A percentile compares a stretch with the other conserved stretches of the same genome.
These are phyloP conservation scores for Apostasia ramifera DNA, from an alignment of 106 monocot genomes.

Conservation along the genomic window DNA sequence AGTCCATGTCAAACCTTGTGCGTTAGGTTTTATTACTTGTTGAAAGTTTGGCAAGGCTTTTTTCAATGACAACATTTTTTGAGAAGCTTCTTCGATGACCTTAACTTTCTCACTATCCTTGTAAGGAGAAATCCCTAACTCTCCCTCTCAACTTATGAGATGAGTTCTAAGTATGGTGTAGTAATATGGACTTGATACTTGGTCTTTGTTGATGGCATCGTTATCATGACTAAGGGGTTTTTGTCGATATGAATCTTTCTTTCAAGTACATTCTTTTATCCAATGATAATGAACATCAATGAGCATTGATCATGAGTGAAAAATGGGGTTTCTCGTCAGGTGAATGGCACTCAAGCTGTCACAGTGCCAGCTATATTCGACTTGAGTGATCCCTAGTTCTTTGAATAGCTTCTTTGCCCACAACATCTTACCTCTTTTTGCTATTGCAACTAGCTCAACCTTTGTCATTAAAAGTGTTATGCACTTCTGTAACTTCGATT, in stretches of 20 bases:
- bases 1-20: no score
- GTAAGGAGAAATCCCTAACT: no score
- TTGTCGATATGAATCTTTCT: background rate
- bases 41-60: no score
- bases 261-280: background rate
- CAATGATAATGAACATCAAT: background rate
- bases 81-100: no score
- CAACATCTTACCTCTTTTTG: background rate
- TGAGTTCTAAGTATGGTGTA: no score
- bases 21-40: no score
- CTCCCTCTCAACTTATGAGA: no score
- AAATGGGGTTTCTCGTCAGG: background rate
- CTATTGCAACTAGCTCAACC: background rate
- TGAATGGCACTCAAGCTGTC: background rate
- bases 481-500: background rate
- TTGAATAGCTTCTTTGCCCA: background rate
- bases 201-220: background rate
- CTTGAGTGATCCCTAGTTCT: background rate
- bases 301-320: background rate
- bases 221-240: background rate
- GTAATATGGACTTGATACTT: no score
- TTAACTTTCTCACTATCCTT: no score
- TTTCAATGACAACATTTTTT: no score
- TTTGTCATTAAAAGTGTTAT: background rate
- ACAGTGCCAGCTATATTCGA: background rate